Evolutionary conservation across 352 stramenopile genomes (phyloP), one percentile per base, ranked within the genome.

Genomic region (Detonula confervacea): DNA sequence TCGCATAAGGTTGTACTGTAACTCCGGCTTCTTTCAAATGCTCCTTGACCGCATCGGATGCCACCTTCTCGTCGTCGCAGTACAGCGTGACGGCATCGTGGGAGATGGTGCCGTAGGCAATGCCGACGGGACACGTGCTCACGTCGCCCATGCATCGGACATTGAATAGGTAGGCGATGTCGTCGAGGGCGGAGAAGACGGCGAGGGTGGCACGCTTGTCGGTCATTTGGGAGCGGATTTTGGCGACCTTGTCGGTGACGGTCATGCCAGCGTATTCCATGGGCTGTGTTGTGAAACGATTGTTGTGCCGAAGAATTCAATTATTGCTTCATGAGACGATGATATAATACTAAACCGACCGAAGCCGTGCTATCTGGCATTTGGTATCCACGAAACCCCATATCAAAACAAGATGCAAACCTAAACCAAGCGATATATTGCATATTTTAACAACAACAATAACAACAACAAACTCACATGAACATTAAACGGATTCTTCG

Each of bases 121-220:
- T 98, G 80, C 98, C 96, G 3, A 99, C 96, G 5, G 98, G 98
- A 83, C 98, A 99, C 74, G 97, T 99, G 72, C 96, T 92, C 66
- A 99, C 93, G 82, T 99, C 98, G 52, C 93, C 94, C 73, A 81
- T 86, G 65, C 96, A 97, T 24, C 97, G 95, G 29, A 99, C 94
- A 87, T 99, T 99, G 66, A 99, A 95, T 2, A 99, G 92, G 93
- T 97, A 99, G 16, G 91, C 89, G 47, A 96, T 86, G 78, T 99
- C 98, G 80, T 99, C 97, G 6, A 99, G 91, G 3, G 96, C 95
- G 24, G 94, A 96, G 60, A 99, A 93, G 11, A 99, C 93, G 39
- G 98, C 92, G 2, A 97, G 93, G 59, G 97, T 95, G 0, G 94
- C 95, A 14, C 92, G 94, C 63, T 97, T 97, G 18, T 95, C 90